These are phyloP conservation scores for Phellinidium pouzarii DNA, from an alignment of 1,284 basidiomycete genomes.

Conservation along the genomic window DNA sequence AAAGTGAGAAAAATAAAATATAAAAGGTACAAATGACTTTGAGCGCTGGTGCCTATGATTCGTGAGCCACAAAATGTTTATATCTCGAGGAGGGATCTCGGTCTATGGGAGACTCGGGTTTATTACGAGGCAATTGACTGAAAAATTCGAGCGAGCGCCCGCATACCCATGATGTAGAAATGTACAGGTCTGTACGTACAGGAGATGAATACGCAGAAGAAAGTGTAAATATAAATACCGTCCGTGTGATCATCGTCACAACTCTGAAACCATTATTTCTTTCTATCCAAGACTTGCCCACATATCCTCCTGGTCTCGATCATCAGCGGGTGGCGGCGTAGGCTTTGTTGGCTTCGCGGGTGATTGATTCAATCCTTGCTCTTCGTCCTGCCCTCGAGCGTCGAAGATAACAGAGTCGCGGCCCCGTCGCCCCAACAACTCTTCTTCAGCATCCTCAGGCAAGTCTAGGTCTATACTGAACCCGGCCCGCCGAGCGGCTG, in stretches of 20 bases:
- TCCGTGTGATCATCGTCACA: neutral
- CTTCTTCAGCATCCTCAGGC: conserved; percentile 57
- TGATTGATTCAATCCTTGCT: conserved; percentile 26
- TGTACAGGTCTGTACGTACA: too few relatives aligned
- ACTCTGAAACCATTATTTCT: too few relatives aligned
- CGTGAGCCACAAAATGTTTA: too few relatives aligned
- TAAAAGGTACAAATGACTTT: too few relatives aligned
- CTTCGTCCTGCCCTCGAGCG: conserved; percentile 43
- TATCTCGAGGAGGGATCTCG: too few relatives aligned
- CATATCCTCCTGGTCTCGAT: conserved; percentile 58
- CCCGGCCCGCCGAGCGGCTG: conserved; percentile 61
- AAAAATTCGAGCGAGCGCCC: too few relatives aligned
- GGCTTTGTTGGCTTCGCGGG: conserved; percentile 48
- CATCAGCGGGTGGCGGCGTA: conserved; percentile 43
- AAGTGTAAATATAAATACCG: conserved; percentile 1
- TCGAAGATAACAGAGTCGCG: conserved; percentile 43
- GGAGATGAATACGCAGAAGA: conserved; percentile 1
- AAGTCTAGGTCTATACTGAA: conserved; percentile 67
- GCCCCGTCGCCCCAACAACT: conserved; percentile 3
- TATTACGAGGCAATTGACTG: too few relatives aligned
- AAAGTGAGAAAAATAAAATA: too few relatives aligned
- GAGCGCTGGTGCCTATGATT: too few relatives aligned
- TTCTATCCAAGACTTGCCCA: conserved; percentile 66
- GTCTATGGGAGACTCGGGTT: too few relatives aligned
- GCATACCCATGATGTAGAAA: too few relatives aligned